Conservation (phyloP, 2,329 filamentous ascomycete species). For the Penicillium paneum region DNA sequence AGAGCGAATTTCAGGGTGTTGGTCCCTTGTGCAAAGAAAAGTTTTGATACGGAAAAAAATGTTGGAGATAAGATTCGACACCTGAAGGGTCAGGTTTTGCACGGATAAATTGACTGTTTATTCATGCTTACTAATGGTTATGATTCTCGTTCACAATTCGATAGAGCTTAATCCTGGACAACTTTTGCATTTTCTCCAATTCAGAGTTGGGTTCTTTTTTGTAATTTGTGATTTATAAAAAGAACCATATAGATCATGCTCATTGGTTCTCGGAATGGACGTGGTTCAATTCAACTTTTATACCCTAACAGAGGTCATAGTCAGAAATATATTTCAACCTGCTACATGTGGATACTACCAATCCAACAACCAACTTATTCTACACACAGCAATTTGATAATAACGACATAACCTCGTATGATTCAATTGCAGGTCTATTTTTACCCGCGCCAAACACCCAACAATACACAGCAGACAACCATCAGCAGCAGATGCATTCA, state of each 20-base stretch:
- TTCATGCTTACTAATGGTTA: too few species aligned
- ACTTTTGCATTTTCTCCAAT: too few species aligned
- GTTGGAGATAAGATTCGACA: constrained; percentile 3
- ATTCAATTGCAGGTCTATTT: constrained; percentile 10
- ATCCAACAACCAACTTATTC: background rate
- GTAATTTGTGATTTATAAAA: background rate
- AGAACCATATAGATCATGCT: background rate
- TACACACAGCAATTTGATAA: background rate
- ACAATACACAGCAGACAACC: constrained; percentile 17
- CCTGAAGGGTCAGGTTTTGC: background rate
- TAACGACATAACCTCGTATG: background rate
- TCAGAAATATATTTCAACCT: background rate
- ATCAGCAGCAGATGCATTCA: background rate
- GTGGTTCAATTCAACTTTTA: background rate
- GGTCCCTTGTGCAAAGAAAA: constrained; percentile 2
- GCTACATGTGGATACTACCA: background rate
- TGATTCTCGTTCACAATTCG: too few species aligned
- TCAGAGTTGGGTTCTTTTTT: background rate
- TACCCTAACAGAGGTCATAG: too few species aligned
- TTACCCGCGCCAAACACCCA: constrained; percentile 11
- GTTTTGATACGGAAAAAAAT: constrained; percentile 7
- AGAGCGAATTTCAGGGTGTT: background rate
- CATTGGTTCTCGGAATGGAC: background rate
- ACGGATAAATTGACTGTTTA: too few species aligned
- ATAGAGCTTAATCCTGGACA: too few species aligned